These are phyloP conservation scores for Plenodomus lindquistii DNA, from an alignment of 2,329 filamentous ascomycete genomes.

Conservation along the genomic window DNA sequence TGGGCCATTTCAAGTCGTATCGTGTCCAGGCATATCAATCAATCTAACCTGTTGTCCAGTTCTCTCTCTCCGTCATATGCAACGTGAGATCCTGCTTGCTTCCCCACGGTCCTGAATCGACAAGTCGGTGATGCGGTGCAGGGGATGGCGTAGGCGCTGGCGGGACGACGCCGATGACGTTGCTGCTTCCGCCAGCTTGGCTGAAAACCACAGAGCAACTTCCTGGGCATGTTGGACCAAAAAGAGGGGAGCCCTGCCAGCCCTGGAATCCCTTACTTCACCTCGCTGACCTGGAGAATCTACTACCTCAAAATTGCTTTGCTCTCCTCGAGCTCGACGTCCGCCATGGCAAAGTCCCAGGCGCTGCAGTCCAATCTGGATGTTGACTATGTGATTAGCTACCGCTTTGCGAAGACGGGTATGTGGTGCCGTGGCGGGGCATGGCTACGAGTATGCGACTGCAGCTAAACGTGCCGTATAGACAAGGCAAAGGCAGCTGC, in stretches of 20 bases:
- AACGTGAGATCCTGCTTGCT: not conserved
- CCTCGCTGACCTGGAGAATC: conserved; percentile 18
- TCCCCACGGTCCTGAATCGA: too few species aligned
- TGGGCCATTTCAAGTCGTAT: not conserved
- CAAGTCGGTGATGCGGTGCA: conserved; percentile 21
- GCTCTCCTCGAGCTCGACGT: conserved; percentile 20
- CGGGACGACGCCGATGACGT: conserved; percentile 35
- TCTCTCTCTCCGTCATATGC: not conserved
- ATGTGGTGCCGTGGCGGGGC: conserved; percentile 32
- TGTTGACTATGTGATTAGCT: conserved; percentile 88
- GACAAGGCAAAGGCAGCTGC: conserved; percentile 71
- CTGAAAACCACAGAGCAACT: conserved; percentile 25
- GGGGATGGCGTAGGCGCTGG: conserved; percentile 14
- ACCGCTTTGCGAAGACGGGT: conserved; percentile 72
- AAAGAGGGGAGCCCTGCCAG: conserved; percentile 10
- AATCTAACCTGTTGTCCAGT: too few species aligned
- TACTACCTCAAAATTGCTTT: conserved; percentile 24
- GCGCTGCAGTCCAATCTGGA: conserved; percentile 61
- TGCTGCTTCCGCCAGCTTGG: conserved; percentile 26
- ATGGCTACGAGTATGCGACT: not conserved
- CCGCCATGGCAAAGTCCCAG: conserved; percentile 44
- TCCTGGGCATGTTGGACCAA: conserved; percentile 27
- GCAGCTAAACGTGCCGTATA: conserved; percentile 48
- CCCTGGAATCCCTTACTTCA: conserved; percentile 23
- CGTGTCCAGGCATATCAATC: too few species aligned